Conservation (phyloP, 176 grass and related monocot species). For the Oryza meyeriana region DNA sequence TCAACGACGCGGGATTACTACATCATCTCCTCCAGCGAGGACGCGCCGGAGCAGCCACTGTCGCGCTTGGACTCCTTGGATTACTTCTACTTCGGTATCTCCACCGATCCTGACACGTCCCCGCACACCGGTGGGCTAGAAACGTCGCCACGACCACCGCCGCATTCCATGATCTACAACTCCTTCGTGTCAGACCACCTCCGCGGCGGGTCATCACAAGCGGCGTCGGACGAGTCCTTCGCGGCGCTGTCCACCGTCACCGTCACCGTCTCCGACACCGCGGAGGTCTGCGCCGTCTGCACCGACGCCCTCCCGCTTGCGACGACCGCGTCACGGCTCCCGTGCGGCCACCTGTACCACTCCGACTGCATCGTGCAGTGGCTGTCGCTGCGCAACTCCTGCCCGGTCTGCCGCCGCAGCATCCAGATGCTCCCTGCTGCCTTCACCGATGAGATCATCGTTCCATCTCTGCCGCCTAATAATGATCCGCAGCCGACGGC, state of each 20-base stretch:
- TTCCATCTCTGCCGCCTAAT: too few species aligned
- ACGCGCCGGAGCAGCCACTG: background rate
- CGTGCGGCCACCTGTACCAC: background rate
- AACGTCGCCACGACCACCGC: too few species aligned
- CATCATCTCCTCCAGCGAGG: background rate
- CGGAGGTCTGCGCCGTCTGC: background rate
- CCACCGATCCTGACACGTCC: too few species aligned
- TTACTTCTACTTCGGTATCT: too few species aligned
- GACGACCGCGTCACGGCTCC: background rate
- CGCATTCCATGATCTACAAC: too few species aligned
- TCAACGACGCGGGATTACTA: too few species aligned
- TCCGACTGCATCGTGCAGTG: background rate
- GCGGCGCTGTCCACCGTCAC: background rate
- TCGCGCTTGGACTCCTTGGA: too few species aligned
- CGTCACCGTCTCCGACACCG: background rate
- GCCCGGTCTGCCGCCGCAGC: conserved; percentile 31
- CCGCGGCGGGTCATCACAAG: too few species aligned
- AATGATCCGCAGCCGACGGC: too few species aligned
- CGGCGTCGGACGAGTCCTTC: too few species aligned
- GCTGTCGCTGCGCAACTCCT: conserved; percentile 14
- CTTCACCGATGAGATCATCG: too few species aligned
- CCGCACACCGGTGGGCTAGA: too few species aligned
- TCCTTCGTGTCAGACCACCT: background rate
- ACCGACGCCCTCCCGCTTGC: background rate
- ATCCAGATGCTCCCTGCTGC: background rate